Evolutionary conservation across 2,329 filamentous ascomycete genomes (phyloP), one percentile per base, ranked within the genome.

Genomic region (Colletotrichum eleusines): DNA sequence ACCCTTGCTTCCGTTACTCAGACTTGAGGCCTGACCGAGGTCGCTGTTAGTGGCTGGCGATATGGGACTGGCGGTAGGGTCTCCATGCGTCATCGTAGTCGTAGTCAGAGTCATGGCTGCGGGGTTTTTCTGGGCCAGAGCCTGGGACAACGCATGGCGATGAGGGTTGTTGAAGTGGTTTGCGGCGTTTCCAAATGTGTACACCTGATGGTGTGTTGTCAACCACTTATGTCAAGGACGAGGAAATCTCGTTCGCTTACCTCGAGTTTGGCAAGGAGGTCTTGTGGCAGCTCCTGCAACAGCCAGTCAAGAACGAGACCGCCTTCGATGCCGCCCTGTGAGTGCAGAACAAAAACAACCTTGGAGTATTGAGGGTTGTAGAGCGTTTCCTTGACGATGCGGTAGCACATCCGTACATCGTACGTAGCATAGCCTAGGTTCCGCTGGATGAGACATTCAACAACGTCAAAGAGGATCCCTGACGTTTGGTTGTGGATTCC

Each of bases 111-210:
- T 69, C 66, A 69, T 69, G 33, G 71, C 67, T 12, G 63, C 40
- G n/a, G 81, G 78, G 5, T 76, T 74, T 7, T 75, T 74, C 72
- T 89, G 86, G 0, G 84, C 85, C 1, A 80, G 75, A 14, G 82
- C 75, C 69, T 87, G 85, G 18, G 72, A 74, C 20, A 70, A 26
- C 33, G 64, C 71, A 20, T 73, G 71, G 18, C 72, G 72, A 53
- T 74, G 72, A 0, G 92, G 93, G 73, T 94, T 94, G 79, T 94
- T 94, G 83, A 94, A 95, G 78, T 95, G 92, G 75, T 94, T 94
- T 0, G 93, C 91, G 0, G 92, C 93, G 70, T 89, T 92, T 38
- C 92, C 93, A 78, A 95, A 95, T 0, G 92, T 95, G 79, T 91
- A 91, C 1, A 95, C 87, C 59, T 62, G 6, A 42, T 18, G 3